Conservation (phyloP, 345 rosid genomes). For the Hibiscus trionum region DNA sequence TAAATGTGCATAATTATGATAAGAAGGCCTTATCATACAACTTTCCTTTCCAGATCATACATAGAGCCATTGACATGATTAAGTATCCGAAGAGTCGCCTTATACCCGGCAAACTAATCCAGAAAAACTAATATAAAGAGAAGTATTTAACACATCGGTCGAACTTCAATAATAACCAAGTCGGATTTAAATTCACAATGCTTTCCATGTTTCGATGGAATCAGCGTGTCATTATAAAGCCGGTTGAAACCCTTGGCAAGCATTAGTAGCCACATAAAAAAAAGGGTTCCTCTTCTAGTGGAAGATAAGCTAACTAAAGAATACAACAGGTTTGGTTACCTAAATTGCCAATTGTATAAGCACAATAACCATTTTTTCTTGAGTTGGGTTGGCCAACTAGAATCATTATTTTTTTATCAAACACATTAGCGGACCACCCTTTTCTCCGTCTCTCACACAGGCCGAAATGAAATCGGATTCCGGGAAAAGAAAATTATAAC, state of each 20-base stretch:
- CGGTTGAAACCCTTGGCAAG: background rate
- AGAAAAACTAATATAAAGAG: background rate
- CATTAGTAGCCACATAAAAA: background rate
- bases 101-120: slow-evolving; percentile 11
- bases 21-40: background rate
- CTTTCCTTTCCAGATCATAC: slow-evolving; percentile 33
- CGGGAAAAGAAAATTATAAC: too few relatives aligned
- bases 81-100: slow-evolving; percentile 40
- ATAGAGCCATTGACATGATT: slow-evolving; percentile 63
- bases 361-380: background rate
- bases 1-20: background rate
- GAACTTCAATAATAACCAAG: background rate
- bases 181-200: background rate
- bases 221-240: background rate
- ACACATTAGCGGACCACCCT: too few relatives aligned
- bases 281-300: background rate
- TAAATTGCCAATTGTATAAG: background rate
- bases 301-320: background rate
- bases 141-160: background rate
- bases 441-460: too few relatives aligned
- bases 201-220: background rate
- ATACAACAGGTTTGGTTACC: background rate
- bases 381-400: background rate
- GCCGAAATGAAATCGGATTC: too few relatives aligned
- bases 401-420: too few relatives aligned